Base-by-base conservation (phyloP, 192 early-diverging fungal genomes). In the Podila minutissima region DNA sequence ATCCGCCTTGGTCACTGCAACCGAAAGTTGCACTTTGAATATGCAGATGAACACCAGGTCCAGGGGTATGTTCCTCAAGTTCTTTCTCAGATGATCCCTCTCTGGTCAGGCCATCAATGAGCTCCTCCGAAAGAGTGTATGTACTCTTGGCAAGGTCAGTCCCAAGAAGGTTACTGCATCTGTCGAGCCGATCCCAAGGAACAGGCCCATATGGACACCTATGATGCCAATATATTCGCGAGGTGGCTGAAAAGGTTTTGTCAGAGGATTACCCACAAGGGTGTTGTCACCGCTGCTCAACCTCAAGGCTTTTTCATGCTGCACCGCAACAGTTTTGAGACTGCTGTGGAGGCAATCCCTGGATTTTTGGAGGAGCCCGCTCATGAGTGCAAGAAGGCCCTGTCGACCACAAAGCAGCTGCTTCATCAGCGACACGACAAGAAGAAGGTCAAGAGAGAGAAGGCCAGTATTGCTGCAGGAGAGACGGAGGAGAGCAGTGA, bases 1-100 rank as follows among this genome's bases (percentile, higher is more conserved):
- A 74, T 87, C 51, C 86, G 88, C 29, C 88, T 86, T 68, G 88
- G 88, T 9, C 88, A 86, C 26, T 75, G 87, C 46, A 86, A 89
- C 60, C 67, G 82, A 35, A 85, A 87, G 71, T 73, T 89, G 62
- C 82, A 84, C 60, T 72, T 89, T 66, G 86, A 85, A 13, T 83
- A 85, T 71, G 84, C 86, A 0, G 76, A 86, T 28, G 66, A 83
- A 38, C 72, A 69, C 38, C 87, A 88, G 68, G 74, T 86, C 29
- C 57, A n/a, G 61, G 0, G 72, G 74, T 4, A 84, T 88, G 83
- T 88, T 74, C 81, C 62, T 81, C 29, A 81, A 81, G 62, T 81
- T 81, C 67, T 65, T 73, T 62, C 57, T 81, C 8, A 81, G 77
- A 33, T 66, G 77, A 12, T 72, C 77, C 2, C 32, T 71, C 11